Evolutionary conservation across 2,329 filamentous ascomycete species (phyloP).

Genomic region (Hymenoscyphus repandus): DNA sequence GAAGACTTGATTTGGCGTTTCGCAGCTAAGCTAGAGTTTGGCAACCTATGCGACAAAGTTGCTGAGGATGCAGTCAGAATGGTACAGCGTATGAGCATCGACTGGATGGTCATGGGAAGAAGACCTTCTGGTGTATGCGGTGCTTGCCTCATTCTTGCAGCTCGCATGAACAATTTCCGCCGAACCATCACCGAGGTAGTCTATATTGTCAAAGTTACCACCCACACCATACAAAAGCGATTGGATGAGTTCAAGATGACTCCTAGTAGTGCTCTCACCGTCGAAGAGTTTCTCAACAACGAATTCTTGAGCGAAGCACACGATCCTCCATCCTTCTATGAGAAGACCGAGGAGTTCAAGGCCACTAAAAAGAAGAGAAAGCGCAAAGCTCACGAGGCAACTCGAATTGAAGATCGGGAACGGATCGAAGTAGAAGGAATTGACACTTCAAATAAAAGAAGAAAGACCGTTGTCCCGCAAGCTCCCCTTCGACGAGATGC

Average conservation of each 20-base stretch:
- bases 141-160: conserved; percentile 88
- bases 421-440: conserved; percentile 12
- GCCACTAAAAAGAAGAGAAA: conserved; percentile 41
- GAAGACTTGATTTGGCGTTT: conserved; percentile 91
- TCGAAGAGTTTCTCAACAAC: conserved; percentile 74
- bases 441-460: conserved; percentile 18
- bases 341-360: conserved; percentile 55
- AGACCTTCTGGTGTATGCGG: conserved; percentile 92
- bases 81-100: conserved; percentile 86
- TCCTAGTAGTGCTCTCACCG: conserved; percentile 75
- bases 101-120: conserved; percentile 96
- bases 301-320: conserved; percentile 68
- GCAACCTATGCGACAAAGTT: conserved; percentile 72
- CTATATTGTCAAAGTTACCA: conserved; percentile 96
- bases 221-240: conserved; percentile 85
- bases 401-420: conserved; percentile 24
- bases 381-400: conserved; percentile 11
- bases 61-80: conserved; percentile 84
- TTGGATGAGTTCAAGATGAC: conserved; percentile 88
- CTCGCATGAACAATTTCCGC: conserved; percentile 97
- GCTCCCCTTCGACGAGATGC: conserved; percentile 49
- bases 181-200: conserved; percentile 90
- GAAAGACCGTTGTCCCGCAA: conserved; percentile 15
- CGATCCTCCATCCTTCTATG: conserved; percentile 80
- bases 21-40: conserved; percentile 87